Evolutionary conservation across 306 rosid genomes (phyloP).

Genomic region (Biancaea sappan): DNA sequence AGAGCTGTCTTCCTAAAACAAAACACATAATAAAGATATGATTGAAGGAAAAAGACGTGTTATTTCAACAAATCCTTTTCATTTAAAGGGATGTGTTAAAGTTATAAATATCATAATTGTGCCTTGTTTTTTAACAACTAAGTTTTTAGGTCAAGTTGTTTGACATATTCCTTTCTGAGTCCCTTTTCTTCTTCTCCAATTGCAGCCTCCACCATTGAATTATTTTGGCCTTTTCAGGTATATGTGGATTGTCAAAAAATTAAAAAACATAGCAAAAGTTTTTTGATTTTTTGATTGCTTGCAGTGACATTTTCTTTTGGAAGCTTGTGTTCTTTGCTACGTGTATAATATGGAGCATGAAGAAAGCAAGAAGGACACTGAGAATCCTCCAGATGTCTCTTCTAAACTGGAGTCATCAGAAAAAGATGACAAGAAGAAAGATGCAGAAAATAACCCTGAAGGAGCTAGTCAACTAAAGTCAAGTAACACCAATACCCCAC

Average conservation of each 20-base stretch:
- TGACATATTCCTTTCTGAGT: not conserved
- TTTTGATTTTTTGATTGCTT: slow-evolving; percentile 5
- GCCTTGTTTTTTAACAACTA: not conserved
- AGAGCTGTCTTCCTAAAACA: too few species aligned
- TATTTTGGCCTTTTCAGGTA: slow-evolving; percentile 2
- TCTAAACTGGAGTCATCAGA: not conserved
- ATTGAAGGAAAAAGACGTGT: too few species aligned
- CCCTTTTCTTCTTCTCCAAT: not conserved
- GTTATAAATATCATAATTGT: not conserved
- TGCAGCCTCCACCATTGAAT: not conserved
- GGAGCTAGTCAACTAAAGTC: not conserved
- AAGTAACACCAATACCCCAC: slow-evolving; percentile 15
- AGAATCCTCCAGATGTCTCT: not conserved
- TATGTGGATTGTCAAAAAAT: not conserved
- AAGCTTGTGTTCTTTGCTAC: not conserved
- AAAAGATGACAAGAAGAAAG: slow-evolving; percentile 3
- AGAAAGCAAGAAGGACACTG: slow-evolving; percentile 37
- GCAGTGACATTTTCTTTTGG: slow-evolving; percentile 13
- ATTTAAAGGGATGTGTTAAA: not conserved
- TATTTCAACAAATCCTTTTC: too few species aligned
- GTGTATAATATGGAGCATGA: slow-evolving; percentile 43
- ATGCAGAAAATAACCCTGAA: slow-evolving; percentile 14
- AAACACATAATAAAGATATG: too few species aligned
- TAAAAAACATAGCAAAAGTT: not conserved
- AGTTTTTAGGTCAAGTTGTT: slow-evolving; percentile 10